Evolutionary conservation across 305 asterid species (phyloP).

Genomic region (Fraxinus nigra): DNA sequence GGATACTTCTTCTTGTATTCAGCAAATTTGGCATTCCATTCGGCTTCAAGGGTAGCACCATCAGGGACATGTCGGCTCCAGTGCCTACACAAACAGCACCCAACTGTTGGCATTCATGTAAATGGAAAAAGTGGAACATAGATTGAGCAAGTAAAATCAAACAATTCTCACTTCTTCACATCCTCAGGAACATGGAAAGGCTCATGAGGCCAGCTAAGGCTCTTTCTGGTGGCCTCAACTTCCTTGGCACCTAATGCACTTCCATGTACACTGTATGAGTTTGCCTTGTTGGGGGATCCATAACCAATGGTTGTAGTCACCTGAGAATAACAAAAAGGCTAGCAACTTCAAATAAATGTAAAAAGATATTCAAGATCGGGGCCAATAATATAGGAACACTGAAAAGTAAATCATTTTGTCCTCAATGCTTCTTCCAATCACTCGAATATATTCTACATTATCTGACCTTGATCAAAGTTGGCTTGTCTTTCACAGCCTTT

Average conservation of each 20-base stretch:
- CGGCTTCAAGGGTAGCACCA: slow-evolving; percentile 81
- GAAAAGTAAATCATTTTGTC: not conserved
- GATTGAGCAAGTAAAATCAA: slow-evolving; percentile 13
- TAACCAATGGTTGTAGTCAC: slow-evolving; percentile 92
- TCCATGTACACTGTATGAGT: slow-evolving; percentile 96
- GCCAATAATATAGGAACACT: not conserved
- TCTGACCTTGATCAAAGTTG: slow-evolving; percentile 87
- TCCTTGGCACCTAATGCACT: slow-evolving; percentile 92
- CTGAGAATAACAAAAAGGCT: slow-evolving; percentile 34
- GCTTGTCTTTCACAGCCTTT: slow-evolving; percentile 89
- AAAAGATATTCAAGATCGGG: not conserved
- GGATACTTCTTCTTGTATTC: slow-evolving; percentile 87
- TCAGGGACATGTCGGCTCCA: slow-evolving; percentile 77
- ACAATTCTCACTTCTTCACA: slow-evolving; percentile 67
- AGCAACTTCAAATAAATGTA: slow-evolving; percentile 10
- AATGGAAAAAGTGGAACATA: not conserved
- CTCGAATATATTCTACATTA: not conserved
- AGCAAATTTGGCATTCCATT: slow-evolving; percentile 85
- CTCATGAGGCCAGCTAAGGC: slow-evolving; percentile 93
- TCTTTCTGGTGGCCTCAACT: slow-evolving; percentile 92
- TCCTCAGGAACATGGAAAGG: slow-evolving; percentile 99
- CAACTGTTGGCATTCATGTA: slow-evolving; percentile 9
- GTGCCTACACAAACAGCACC: slow-evolving; percentile 45
- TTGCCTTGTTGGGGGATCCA: slow-evolving; percentile 96
- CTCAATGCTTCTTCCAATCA: slow-evolving; percentile 10